Conservation (phyloP, 305 asterid genomes). For the Caryopteris hybrid region DNA sequence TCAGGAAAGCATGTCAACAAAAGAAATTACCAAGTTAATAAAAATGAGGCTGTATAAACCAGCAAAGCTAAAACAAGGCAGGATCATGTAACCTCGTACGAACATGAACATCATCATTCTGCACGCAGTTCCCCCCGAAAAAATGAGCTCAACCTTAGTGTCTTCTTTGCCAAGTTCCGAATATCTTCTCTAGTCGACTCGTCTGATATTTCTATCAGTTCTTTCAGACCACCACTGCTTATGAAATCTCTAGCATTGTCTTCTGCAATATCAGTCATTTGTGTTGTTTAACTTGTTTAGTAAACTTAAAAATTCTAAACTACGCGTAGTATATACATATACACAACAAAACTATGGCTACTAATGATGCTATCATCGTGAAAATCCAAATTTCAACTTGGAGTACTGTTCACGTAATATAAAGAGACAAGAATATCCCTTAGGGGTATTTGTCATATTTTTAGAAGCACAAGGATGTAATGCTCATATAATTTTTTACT, state of each 20-base stretch:
- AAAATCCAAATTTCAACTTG: no score
- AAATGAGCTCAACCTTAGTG: constrained; percentile 42
- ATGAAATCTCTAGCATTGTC: constrained; percentile 66
- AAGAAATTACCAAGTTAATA: neutral
- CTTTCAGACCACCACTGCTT: constrained; percentile 55
- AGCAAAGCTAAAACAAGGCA: neutral
- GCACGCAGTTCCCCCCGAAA: constrained; percentile 40
- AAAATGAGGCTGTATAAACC: neutral
- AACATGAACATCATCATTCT: constrained; percentile 16
- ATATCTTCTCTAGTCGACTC: constrained; percentile 79
- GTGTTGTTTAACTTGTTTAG: neutral
- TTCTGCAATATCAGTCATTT: constrained; percentile 45
- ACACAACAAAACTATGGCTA: no score
- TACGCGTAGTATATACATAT: no score
- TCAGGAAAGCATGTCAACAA: neutral
- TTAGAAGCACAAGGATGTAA: no score
- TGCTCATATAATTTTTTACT: no score
- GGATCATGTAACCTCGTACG: neutral
- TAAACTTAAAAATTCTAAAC: neutral
- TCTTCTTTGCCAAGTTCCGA: constrained; percentile 85
- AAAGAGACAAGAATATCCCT: no score
- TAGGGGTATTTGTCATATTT: no score
- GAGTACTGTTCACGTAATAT: no score
- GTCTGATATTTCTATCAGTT: constrained; percentile 57
- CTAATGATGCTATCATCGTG: no score